These are phyloP conservation scores for Galerina marginata DNA, from an alignment of 768 basidiomycete genomes.

Conservation along the genomic window DNA sequence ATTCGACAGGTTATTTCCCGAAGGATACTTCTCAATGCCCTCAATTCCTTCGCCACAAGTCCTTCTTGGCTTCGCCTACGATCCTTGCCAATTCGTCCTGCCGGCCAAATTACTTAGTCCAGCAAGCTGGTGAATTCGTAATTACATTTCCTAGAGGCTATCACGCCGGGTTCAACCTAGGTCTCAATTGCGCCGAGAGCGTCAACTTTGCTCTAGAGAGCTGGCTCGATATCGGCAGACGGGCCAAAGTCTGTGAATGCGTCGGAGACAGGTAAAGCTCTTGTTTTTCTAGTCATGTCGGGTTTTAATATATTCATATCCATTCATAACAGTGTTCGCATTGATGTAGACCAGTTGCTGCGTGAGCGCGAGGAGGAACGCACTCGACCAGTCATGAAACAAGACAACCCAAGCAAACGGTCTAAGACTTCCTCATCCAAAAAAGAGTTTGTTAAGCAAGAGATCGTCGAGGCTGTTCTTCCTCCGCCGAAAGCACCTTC, in stretches of 20 bases:
- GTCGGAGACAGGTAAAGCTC: conserved; percentile 68
- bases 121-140: conserved; percentile 94
- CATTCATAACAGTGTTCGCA: conserved; percentile 70
- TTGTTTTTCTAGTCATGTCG: background rate
- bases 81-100: conserved; percentile 81
- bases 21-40: conserved; percentile 84
- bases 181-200: conserved; percentile 95
- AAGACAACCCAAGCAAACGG: conserved; percentile 20
- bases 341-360: conserved; percentile 90
- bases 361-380: conserved; percentile 62
- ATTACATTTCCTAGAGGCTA: conserved; percentile 95
- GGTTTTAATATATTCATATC: conserved; percentile 2
- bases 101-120: conserved; percentile 85
- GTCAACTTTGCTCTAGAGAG: conserved; percentile 96
- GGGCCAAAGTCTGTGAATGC: conserved; percentile 78
- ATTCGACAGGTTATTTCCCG: conserved; percentile 79
- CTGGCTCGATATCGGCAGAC: conserved; percentile 89
- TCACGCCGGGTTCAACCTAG: conserved; percentile 96
- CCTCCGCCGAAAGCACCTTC: conserved; percentile 37
- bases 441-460: conserved; percentile 30
- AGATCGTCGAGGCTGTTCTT: conserved; percentile 20
- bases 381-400: conserved; percentile 2
- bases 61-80: conserved; percentile 90
- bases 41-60: conserved; percentile 96
- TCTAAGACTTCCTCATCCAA: conserved; percentile 26